Conservation (phyloP, 202 grass and related monocot genomes). For the Setaria viridis region DNA sequence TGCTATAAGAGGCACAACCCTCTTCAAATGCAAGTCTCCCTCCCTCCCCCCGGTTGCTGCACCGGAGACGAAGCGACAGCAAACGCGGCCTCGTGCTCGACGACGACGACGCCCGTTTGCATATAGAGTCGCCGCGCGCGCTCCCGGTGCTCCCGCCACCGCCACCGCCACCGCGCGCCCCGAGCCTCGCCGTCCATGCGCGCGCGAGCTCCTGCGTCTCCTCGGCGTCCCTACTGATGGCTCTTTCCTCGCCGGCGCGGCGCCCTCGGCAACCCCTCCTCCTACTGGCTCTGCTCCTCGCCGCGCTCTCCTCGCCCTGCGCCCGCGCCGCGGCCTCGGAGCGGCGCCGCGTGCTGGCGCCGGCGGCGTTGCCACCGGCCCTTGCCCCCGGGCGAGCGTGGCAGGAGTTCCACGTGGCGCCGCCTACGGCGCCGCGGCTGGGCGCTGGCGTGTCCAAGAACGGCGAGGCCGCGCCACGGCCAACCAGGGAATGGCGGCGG, state of each 20-base stretch:
- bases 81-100: constrained; percentile 16
- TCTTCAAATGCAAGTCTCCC: constrained; percentile 17
- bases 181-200: constrained; percentile 1
- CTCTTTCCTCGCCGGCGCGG: background rate
- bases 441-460: background rate
- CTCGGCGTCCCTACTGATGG: constrained; percentile 22
- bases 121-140: background rate
- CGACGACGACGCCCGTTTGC: background rate
- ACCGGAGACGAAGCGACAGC: constrained; percentile 26
- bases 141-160: background rate
- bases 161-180: background rate
- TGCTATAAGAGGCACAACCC: constrained; percentile 1
- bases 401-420: constrained; percentile 23
- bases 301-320: background rate
- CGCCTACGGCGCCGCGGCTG: background rate
- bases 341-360: background rate
- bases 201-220: background rate
- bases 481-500: constrained; percentile 10
- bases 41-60: background rate
- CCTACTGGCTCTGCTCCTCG: constrained; percentile 5
- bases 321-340: background rate
- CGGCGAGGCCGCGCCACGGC: background rate
- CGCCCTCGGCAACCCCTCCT: background rate
- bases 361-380: background rate
- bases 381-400: background rate